Evolutionary conservation across 257 asterid genomes (phyloP).

Genomic region (Ehretia macrophylla): DNA sequence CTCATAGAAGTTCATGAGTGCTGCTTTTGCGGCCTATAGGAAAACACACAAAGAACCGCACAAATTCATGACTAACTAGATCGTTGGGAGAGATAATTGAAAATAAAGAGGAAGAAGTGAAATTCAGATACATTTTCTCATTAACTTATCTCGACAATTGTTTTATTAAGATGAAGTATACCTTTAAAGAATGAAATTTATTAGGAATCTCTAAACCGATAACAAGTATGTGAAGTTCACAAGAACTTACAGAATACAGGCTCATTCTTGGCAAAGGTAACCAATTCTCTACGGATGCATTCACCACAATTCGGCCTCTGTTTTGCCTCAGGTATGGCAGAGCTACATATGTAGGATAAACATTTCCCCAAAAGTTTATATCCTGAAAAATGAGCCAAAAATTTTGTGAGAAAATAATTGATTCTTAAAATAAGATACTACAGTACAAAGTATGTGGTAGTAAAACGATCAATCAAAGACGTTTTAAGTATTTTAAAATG

Average conservation of each 20-base stretch:
- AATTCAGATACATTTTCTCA: no score
- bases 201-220: no score
- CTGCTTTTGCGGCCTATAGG: slow-evolving; percentile 79
- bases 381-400: slow-evolving; percentile 37
- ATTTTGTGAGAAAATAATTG: background rate
- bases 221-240: background rate
- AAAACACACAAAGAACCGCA: background rate
- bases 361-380: slow-evolving; percentile 95
- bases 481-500: no score
- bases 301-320: slow-evolving; percentile 71
- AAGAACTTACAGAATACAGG: slow-evolving; percentile 64
- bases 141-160: no score
- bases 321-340: slow-evolving; percentile 69
- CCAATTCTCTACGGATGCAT: slow-evolving; percentile 90
- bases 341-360: slow-evolving; percentile 85
- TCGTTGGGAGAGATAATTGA: no score
- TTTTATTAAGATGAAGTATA: no score
- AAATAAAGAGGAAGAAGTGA: no score
- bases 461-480: background rate
- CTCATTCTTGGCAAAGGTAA: slow-evolving; percentile 96
- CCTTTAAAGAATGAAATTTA: no score
- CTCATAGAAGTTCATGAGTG: slow-evolving; percentile 75
- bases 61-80: background rate
- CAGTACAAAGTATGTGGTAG: no score
- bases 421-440: background rate